These are phyloP conservation scores for Meripilus lineatus DNA, from an alignment of 1,284 basidiomycete species.

Conservation along the genomic window DNA sequence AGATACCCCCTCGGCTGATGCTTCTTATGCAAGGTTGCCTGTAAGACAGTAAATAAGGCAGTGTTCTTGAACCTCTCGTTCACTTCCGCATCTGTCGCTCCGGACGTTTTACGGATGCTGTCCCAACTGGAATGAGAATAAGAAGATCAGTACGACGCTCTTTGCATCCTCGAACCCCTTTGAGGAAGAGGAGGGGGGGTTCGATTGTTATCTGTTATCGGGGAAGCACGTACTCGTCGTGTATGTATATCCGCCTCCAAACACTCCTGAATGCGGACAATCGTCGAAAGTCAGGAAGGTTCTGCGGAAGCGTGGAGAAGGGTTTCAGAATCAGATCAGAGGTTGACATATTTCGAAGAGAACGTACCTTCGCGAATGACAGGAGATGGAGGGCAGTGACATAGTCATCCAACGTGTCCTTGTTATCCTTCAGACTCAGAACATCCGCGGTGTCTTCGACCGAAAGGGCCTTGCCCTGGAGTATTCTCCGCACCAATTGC, in stretches of 20 bases:
- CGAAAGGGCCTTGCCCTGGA: slow-evolving; percentile 65
- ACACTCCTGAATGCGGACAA: slow-evolving; percentile 66
- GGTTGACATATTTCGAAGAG: not conserved
- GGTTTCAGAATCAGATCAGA: not conserved
- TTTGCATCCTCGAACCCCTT: not conserved
- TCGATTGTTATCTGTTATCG: too few relatives aligned
- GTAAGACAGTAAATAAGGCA: slow-evolving; percentile 62
- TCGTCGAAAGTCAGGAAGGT: slow-evolving; percentile 65
- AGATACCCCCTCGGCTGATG: slow-evolving; percentile 43
- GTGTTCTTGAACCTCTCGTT: slow-evolving; percentile 61
- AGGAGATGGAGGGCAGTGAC: slow-evolving; percentile 62
- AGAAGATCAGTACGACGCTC: too few relatives aligned
- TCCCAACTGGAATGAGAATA: slow-evolving; percentile 67
- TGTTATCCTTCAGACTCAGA: slow-evolving; percentile 68
- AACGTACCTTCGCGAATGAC: slow-evolving; percentile 45
- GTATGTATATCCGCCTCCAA: slow-evolving; percentile 85
- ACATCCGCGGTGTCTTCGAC: slow-evolving; percentile 69
- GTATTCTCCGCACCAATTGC: slow-evolving; percentile 53
- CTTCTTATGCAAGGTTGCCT: slow-evolving; percentile 40
- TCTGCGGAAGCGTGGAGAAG: slow-evolving; percentile 33
- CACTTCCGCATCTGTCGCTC: slow-evolving; percentile 68
- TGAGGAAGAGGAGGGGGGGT: not conserved
- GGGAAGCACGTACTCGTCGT: slow-evolving; percentile 82
- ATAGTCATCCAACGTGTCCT: slow-evolving; percentile 49
- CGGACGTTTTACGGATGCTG: slow-evolving; percentile 58